Evolutionary conservation across 2,329 filamentous ascomycete species (phyloP), one percentile per base, ranked within the genome.

Genomic region (Aspergillus vadensis): DNA sequence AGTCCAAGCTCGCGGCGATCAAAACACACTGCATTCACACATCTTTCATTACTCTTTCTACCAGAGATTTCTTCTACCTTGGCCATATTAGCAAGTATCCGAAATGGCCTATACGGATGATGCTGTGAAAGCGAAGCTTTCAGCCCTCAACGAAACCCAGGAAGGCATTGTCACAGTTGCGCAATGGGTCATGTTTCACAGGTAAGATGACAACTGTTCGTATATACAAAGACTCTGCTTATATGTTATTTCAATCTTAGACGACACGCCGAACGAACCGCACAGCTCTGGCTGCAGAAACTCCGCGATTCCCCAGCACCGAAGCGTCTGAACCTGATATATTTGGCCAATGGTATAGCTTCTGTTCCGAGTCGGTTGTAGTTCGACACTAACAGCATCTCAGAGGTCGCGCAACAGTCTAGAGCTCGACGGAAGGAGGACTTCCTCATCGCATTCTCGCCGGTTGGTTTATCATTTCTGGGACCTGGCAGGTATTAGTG

Each of bases 141-240:
- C 93, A 32, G 91, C 92, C 44, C 86, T 99, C 64, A 97, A 97
- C 78, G 96, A 99, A 79, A 96, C 92, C 10, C 94, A 99, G 76
- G 95, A 99, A 75, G 96, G 92, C 79, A 98, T 99, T 72, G 87
- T 96, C 63, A 94, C 91, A 38, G 93, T 96, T 64, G 92, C 95
- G 60, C 94, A 98, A 87, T 99, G 96, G 96, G 95, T 99, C 63
- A 96, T 99, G 90, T 99, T 99, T 76, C 94, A 99, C 80, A 90
- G 92, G 92, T 96, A 87, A 67, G 66, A 60, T 44, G 50, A 59
- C 57, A 48, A 51, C 39, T 27, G 44, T 38, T 41, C 58, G 55
- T 64, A 76, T 48, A 48, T 54, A n/a, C 36, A 38, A 44, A 12
- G 39, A 54, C 41, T 66, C 72, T 61, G 73, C 48, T 57, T 30